Conservation (phyloP, 768 basidiomycete genomes). For the Pulveroboletus sp. region DNA sequence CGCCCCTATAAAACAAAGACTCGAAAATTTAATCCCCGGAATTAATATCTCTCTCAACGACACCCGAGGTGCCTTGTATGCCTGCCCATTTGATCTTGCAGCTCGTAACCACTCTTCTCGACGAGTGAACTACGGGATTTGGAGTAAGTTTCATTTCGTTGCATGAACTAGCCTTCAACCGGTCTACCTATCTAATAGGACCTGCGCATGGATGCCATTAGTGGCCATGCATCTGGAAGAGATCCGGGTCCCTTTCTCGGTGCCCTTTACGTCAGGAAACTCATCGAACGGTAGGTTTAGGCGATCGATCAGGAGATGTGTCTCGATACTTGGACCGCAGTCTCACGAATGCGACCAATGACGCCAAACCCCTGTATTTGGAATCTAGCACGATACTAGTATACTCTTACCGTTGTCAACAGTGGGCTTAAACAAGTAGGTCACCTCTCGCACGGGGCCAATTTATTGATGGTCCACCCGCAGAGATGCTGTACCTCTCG, state of each 20-base stretch:
- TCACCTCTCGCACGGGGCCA: neutral
- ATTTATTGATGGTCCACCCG: neutral
- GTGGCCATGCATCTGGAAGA: conserved; percentile 33
- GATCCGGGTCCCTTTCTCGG: conserved; percentile 37
- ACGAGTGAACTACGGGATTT: conserved; percentile 32
- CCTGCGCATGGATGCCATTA: conserved; percentile 36
- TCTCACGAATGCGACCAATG: conserved; percentile 34
- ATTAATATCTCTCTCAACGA: conserved; percentile 33
- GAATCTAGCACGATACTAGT: conserved; percentile 45
- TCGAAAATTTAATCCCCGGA: conserved; percentile 33
- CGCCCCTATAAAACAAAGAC: conserved; percentile 33
- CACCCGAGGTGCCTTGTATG: conserved; percentile 40
- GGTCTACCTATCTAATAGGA: conserved; percentile 20
- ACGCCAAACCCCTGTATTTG: conserved; percentile 34
- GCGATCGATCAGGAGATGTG: neutral
- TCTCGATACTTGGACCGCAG: conserved; percentile 10
- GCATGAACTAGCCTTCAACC: neutral
- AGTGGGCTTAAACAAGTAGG: conserved; percentile 37
- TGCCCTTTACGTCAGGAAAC: conserved; percentile 37
- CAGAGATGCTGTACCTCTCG: conserved; percentile 35
- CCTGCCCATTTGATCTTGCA: conserved; percentile 41
- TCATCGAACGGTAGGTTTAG: conserved; percentile 36
- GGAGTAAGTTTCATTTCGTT: conserved; percentile 27
- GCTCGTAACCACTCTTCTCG: conserved; percentile 36
- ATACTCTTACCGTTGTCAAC: conserved; percentile 39